Base-by-base conservation (phyloP, 176 grass and related monocot species). In the Avena eriantha region DNA sequence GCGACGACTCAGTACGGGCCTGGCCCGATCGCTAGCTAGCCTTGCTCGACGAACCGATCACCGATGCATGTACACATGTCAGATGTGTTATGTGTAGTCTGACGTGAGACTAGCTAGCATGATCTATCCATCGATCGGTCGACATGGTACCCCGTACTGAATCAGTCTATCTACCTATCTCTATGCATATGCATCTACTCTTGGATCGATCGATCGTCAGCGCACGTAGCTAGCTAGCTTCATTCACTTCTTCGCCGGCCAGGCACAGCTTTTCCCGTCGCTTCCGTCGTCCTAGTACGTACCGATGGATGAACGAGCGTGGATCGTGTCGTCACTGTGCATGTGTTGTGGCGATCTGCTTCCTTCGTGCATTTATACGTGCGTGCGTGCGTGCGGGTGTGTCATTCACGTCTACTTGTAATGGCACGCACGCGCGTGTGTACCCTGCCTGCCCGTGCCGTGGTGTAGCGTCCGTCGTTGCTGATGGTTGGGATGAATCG, bases 401-500 rank as follows among this genome's bases (percentile, higher is more conserved):
- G 68, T 80, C 82, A 80, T 47, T 74, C 73, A 24, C 56, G 76
- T 75, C 46, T 33, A 43, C 26, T 36, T 31, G 77, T 18, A 34
- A 17, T 63, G 0, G 1, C 2, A 39, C 77, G 10, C 15, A 21
- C 55, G 3, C 4, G 5, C 6, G 39, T 5, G 39, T 7, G 39
- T n/a, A n/a, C n/a, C n/a, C n/a, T n/a, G n/a, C n/a, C n/a, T n/a
- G n/a, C n/a, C n/a, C 39, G 6, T 7, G 39, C 7, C 35, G 5
- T 41, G 39, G 39, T 41, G 39, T 41, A 41, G 39, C 39, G 36
- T 39, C 4, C 35, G 36, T 39, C 36, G 36, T 39, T 15, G 51
- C 45, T 47, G 45, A 9, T 47, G 9, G 45, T 47, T 47, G 45
- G 45, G 45, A 47, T 54, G 51, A 4, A 6, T 41, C 39, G 39